phyloP scores from a whole-genome alignment of 2,329 filamentous ascomycete genomes.

The Salinomyces thailandicus region DNA sequence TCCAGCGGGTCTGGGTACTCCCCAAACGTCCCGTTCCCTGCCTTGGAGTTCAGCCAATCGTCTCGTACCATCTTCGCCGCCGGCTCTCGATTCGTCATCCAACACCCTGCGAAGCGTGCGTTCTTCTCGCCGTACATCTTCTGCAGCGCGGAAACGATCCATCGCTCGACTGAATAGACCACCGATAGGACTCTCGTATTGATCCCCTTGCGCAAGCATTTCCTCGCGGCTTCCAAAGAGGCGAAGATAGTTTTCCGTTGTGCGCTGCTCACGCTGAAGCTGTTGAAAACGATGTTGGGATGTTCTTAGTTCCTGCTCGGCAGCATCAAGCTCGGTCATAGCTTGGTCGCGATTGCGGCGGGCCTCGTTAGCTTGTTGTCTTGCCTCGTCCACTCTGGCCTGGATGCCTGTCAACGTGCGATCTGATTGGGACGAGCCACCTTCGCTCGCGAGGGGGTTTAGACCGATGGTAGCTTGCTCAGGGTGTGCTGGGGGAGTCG shows the following conservation, averaged over 20 bases:
- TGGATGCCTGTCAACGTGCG: constrained; percentile 19
- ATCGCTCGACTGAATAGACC: constrained; percentile 37
- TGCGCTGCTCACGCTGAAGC: constrained; percentile 26
- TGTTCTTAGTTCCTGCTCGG: constrained; percentile 24
- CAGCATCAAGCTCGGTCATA: constrained; percentile 22
- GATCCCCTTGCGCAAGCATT: constrained; percentile 33
- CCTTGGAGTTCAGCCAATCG: constrained; percentile 15
- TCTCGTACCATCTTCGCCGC: constrained; percentile 12
- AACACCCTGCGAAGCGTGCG: constrained; percentile 24
- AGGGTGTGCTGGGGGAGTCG: constrained; percentile 12
- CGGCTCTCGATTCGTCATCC: constrained; percentile 18
- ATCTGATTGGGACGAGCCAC: constrained; percentile 12
- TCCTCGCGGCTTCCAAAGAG: constrained; percentile 40
- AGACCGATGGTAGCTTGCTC: constrained; percentile 16
- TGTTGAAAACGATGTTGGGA: constrained; percentile 23
- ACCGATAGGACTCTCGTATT: constrained; percentile 39
- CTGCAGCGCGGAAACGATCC: constrained; percentile 34
- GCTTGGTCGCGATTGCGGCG: constrained; percentile 24
- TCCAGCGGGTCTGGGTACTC: constrained; percentile 16
- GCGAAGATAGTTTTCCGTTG: constrained; percentile 29
- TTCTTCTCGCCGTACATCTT: constrained; percentile 28
- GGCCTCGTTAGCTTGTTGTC: constrained; percentile 23
- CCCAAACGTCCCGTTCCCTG: constrained; percentile 21
- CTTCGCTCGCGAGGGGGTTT: constrained; percentile 10
- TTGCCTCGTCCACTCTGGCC: constrained; percentile 21